These are phyloP conservation scores for Parathielavia hyrcaniae DNA, from an alignment of 495 filamentous ascomycete genomes.

Conservation along the genomic window DNA sequence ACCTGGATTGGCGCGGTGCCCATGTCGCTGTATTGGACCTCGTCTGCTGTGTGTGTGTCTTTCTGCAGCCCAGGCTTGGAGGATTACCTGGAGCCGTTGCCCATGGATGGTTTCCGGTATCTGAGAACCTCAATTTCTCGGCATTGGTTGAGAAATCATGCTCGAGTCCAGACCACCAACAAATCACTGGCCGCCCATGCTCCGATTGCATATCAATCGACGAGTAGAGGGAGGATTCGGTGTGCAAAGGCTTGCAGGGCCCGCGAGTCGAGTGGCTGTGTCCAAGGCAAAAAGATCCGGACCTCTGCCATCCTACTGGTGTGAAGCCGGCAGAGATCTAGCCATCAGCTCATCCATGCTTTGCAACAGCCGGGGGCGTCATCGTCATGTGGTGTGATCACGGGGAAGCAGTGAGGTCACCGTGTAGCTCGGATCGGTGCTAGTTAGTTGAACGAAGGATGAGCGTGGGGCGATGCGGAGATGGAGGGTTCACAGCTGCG, in stretches of 20 bases:
- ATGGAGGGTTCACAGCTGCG: not conserved
- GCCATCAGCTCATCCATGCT: not conserved
- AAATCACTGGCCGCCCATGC: too few species aligned
- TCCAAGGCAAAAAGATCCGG: not conserved
- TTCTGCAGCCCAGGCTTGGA: not conserved
- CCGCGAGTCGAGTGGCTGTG: too few species aligned
- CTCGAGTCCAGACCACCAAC: too few species aligned
- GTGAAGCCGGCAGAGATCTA: not conserved
- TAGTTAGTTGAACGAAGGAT: not conserved
- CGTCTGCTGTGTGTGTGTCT: not conserved
- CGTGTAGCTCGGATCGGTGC: not conserved
- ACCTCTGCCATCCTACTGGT: not conserved
- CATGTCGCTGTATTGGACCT: not conserved
- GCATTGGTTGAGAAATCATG: too few species aligned
- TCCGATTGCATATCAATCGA: too few species aligned
- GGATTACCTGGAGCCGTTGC: not conserved
- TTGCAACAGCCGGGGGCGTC: not conserved
- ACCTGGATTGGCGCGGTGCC: slow-evolving; percentile 12
- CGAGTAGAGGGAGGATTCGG: too few species aligned
- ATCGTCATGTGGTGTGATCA: not conserved
- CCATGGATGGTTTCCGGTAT: too few species aligned
- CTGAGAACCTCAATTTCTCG: too few species aligned
- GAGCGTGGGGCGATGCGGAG: not conserved
- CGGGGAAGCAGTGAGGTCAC: slow-evolving; percentile 9
- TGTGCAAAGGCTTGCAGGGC: too few species aligned